Percentiles rank a stretch among this genome's conserved stretches.
These are phyloP conservation scores for Pinus albicaulis DNA, from an alignment of 75 land plant species.

Conservation along the genomic window DNA sequence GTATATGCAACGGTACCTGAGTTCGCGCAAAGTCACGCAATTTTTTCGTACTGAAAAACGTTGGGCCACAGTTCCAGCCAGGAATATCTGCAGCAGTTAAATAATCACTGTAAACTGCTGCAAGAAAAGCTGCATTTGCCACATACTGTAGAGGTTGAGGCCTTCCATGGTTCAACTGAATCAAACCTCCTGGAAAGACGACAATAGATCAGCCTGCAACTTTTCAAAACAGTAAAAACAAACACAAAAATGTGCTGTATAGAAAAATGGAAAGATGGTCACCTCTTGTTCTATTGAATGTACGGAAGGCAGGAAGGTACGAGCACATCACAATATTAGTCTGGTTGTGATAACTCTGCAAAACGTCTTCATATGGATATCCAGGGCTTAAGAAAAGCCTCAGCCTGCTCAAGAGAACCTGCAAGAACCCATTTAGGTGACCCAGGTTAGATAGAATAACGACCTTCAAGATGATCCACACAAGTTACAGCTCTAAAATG, in stretches of 20 bases:
- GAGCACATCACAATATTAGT: slow-evolving; percentile 87
- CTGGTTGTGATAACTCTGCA: slow-evolving; percentile 74
- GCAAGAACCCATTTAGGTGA: background rate
- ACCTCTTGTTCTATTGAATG: slow-evolving; percentile 80
- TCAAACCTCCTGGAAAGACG: slow-evolving; percentile 54
- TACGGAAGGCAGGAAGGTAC: slow-evolving; percentile 58
- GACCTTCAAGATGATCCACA: background rate
- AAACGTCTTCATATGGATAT: slow-evolving; percentile 81
- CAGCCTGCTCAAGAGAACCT: slow-evolving; percentile 80
- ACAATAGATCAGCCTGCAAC: no score
- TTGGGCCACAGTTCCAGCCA: slow-evolving; percentile 56
- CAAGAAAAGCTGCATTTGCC: slow-evolving; percentile 64
- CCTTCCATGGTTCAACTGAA: slow-evolving; percentile 47
- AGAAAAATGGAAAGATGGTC: background rate
- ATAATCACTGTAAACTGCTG: slow-evolving; percentile 65
- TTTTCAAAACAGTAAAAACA: no score
- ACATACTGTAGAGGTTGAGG: slow-evolving; percentile 65
- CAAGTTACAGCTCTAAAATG: no score
- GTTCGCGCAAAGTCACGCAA: slow-evolving; percentile 57
- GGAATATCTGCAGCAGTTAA: slow-evolving; percentile 33
- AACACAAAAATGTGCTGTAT: no score
- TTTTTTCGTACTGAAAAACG: slow-evolving; percentile 37
- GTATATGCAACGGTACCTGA: slow-evolving; percentile 41
- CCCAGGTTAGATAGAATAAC: background rate
- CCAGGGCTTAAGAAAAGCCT: slow-evolving; percentile 72